These are phyloP conservation scores for Cytospora chrysosperma DNA, from an alignment of 2,329 filamentous ascomycete genomes.

Conservation along the genomic window DNA sequence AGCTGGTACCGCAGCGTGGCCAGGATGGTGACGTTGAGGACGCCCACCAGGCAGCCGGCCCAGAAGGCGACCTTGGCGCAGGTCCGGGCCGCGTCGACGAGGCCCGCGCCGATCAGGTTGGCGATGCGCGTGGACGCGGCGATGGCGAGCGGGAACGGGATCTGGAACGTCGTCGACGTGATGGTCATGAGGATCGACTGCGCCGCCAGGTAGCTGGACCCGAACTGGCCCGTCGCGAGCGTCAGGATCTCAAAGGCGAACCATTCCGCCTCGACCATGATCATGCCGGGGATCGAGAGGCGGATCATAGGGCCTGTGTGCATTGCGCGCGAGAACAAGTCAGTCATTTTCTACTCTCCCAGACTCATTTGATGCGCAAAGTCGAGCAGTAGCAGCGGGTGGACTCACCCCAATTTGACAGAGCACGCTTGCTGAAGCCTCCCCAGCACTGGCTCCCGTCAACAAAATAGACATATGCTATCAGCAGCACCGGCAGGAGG, in stretches of 20 bases:
- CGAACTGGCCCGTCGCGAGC: slow-evolving; percentile 76
- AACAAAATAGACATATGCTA: slow-evolving; percentile 71
- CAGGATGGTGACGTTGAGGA: slow-evolving; percentile 75
- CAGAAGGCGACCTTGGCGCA: slow-evolving; percentile 75
- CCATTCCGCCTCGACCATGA: slow-evolving; percentile 94
- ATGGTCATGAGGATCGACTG: slow-evolving; percentile 83
- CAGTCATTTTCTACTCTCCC: not conserved
- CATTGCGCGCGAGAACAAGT: not conserved
- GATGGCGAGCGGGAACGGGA: slow-evolving; percentile 89
- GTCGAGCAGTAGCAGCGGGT: slow-evolving; percentile 39
- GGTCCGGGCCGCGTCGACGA: slow-evolving; percentile 76
- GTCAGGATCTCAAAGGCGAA: slow-evolving; percentile 91
- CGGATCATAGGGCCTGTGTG: slow-evolving; percentile 68
- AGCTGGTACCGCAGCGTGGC: slow-evolving; percentile 68
- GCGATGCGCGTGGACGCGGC: slow-evolving; percentile 85
- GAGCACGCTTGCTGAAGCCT: slow-evolving; percentile 68
- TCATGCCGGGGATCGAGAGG: slow-evolving; percentile 81
- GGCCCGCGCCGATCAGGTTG: slow-evolving; percentile 84
- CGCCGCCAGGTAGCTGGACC: slow-evolving; percentile 76
- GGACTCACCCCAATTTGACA: slow-evolving; percentile 68
- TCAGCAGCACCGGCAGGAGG: slow-evolving; percentile 69
- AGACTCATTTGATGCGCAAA: too few species aligned
- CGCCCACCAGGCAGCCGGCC: slow-evolving; percentile 67
- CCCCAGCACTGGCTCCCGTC: slow-evolving; percentile 77
- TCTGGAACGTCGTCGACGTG: slow-evolving; percentile 78